These are phyloP conservation scores for Starmerella cellae DNA, from an alignment of 805 yeast species.

Conservation along the genomic window DNA sequence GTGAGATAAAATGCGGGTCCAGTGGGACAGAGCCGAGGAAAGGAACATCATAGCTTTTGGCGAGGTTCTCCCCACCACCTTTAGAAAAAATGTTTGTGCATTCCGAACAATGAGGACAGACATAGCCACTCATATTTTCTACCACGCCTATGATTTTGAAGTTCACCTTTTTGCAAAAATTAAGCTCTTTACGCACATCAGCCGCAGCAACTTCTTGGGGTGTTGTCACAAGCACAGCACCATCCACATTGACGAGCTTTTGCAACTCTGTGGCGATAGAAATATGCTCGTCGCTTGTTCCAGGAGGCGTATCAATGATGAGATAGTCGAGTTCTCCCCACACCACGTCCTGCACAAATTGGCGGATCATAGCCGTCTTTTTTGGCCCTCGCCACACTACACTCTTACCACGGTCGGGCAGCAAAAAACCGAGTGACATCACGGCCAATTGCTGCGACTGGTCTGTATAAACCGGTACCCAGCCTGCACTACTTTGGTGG, in stretches of 20 bases:
- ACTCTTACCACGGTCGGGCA: conserved; percentile 72
- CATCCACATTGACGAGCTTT: conserved; percentile 52
- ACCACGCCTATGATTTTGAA: conserved; percentile 71
- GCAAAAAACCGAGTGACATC: conserved; percentile 79
- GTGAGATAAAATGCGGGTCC: conserved; percentile 78
- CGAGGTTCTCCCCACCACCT: conserved; percentile 76
- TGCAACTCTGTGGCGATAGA: conserved; percentile 82
- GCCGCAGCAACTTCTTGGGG: conserved; percentile 90
- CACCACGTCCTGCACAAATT: conserved; percentile 74
- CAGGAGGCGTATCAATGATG: conserved; percentile 95
- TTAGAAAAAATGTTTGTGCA: conserved; percentile 75
- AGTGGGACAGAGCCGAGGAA: conserved; percentile 84
- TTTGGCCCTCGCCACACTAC: conserved; percentile 99
- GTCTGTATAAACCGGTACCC: conserved; percentile 74
- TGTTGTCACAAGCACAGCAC: conserved; percentile 90
- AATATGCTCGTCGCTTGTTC: conserved; percentile 96
- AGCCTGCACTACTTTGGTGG: conserved; percentile 67
- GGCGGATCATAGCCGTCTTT: conserved; percentile 94
- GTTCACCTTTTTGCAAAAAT: conserved; percentile 77
- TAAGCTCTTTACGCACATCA: conserved; percentile 88
- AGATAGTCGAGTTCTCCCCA: conserved; percentile 77
- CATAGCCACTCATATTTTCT: conserved; percentile 94
- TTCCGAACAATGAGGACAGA: conserved; percentile 87
- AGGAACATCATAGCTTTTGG: conserved; percentile 47
- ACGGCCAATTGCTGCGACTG: conserved; percentile 39